Evolutionary conservation across 352 stramenopile genomes (phyloP), one percentile per base, ranked within the genome.

Genomic region (Globisporangium viniferum): DNA sequence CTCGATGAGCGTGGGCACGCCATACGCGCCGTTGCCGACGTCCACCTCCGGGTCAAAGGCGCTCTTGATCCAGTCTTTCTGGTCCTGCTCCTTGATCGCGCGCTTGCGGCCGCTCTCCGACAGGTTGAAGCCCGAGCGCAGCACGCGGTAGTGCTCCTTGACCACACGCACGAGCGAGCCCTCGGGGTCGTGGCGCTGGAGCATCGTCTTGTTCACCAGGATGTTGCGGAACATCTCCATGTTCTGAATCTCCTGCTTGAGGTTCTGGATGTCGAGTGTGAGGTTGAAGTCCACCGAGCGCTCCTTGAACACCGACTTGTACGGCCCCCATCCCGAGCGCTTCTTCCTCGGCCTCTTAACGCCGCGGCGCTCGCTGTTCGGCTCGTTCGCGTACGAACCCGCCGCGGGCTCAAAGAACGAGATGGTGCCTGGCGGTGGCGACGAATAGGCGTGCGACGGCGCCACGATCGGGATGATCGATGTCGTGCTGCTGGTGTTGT

Each of bases 241-340:
- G 54, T 70, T 65, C 9, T 66, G 55, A 58, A 81, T 75, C 65
- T 77, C 75, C 57, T 77, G 75, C 46, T 69, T 60, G 41, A 81
- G 57, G 22, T 67, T 65, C 60, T 79, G 66, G 39, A 79, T 57
- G 55, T 81, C 72, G 20, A 81, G 67, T 55, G 68, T 60, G 39
- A 81, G 58, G n/a, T 76, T 76, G 62, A 73, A 76, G 9, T 60
- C 29, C 8, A 68, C 62, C 3, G 74, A 61, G 44, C 68, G 64
- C 58, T 81, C 72, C 35, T 68, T 71, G 53, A 70, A 59, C n/a
- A 72, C 59, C 9, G 65, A 74, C 39, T 53, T 61, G 53, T 61
- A 74, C 3, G 65, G 59, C 5, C 69, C 65, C 63, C 68, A 73
- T 9, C 68, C 63, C 7, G 57, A 55, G 36, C 36, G 59, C 46